phyloP scores from a whole-genome alignment of 164 flowering plant genomes.

The Vitis cinerea region DNA sequence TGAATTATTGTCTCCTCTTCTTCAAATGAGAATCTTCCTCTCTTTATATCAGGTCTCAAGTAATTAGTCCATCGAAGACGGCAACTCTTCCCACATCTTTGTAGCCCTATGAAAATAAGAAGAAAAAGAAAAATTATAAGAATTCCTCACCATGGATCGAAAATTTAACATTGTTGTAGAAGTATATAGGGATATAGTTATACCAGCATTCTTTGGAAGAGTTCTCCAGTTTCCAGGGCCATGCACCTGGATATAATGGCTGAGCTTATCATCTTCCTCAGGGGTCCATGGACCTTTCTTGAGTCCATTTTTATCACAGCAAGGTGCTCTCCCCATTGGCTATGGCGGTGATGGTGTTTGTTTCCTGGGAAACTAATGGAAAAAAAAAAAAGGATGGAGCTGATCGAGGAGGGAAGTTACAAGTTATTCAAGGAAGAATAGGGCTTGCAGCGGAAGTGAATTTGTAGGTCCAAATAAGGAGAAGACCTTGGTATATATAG shows the following conservation, averaged over 20 bases:
- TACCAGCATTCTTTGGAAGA: constrained; percentile 59
- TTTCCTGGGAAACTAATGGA: no score
- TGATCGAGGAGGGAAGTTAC: background rate
- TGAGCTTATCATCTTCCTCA: constrained; percentile 44
- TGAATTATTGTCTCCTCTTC: constrained; percentile 71
- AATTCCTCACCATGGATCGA: background rate
- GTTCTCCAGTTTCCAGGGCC: constrained; percentile 61
- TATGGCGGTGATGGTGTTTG: background rate
- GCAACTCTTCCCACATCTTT: constrained; percentile 81
- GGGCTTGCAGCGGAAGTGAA: background rate
- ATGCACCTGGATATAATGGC: constrained; percentile 37
- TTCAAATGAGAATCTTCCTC: constrained; percentile 63
- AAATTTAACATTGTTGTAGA: background rate
- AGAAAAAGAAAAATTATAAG: background rate
- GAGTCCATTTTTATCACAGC: constrained; percentile 51
- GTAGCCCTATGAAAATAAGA: constrained; percentile 32
- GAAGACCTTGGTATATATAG: constrained; percentile 24
- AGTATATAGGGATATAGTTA: background rate
- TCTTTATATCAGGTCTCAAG: constrained; percentile 69
- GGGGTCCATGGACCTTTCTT: constrained; percentile 60
- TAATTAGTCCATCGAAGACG: constrained; percentile 79
- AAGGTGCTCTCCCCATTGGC: constrained; percentile 53
- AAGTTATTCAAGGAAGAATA: background rate
- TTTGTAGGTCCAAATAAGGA: background rate
- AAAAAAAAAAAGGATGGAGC: background rate